phyloP scores from a whole-genome alignment of 108 stramenopile species.

The Schizochytrium sp. region DNA sequence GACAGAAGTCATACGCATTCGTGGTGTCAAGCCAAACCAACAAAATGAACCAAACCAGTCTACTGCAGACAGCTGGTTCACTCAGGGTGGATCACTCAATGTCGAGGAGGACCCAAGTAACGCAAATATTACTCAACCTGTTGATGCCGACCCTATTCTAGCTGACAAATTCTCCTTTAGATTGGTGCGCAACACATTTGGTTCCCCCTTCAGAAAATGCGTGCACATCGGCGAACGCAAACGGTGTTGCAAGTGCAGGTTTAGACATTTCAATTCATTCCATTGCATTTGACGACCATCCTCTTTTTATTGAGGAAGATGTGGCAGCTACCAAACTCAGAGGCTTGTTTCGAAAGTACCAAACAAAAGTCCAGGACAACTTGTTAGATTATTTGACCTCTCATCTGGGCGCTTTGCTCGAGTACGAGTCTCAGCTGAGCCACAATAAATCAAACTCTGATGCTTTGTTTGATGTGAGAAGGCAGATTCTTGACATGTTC shows the following conservation, averaged over 20 bases:
- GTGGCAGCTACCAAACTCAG: conserved; percentile 12
- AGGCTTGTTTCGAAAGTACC: conserved; percentile 16
- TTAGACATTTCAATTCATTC: conserved; percentile 40
- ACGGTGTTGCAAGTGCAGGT: neutral
- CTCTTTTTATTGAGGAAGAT: conserved; percentile 29
- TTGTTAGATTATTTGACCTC: conserved; percentile 6
- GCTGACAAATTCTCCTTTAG: conserved; percentile 9
- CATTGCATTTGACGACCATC: conserved; percentile 55
- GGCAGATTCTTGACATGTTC: conserved; percentile 58
- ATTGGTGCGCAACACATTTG: neutral
- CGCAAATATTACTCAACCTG: conserved; percentile 36
- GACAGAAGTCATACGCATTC: neutral
- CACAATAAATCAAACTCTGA: neutral
- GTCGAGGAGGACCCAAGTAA: conserved; percentile 56
- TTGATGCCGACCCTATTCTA: conserved; percentile 54
- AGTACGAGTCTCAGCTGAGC: neutral
- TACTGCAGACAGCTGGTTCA: conserved; percentile 13
- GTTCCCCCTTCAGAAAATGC: neutral
- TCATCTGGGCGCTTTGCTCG: conserved; percentile 3
- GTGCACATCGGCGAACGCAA: neutral
- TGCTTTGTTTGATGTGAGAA: neutral
- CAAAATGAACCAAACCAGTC: neutral
- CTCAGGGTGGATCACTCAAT: conserved; percentile 1
- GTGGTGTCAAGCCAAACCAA: neutral
- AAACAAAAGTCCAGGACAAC: conserved; percentile 4